Evolutionary conservation across 345 rosid species (phyloP), one percentile per base, ranked within the genome.

Genomic region (Lenwebbia sp.): DNA sequence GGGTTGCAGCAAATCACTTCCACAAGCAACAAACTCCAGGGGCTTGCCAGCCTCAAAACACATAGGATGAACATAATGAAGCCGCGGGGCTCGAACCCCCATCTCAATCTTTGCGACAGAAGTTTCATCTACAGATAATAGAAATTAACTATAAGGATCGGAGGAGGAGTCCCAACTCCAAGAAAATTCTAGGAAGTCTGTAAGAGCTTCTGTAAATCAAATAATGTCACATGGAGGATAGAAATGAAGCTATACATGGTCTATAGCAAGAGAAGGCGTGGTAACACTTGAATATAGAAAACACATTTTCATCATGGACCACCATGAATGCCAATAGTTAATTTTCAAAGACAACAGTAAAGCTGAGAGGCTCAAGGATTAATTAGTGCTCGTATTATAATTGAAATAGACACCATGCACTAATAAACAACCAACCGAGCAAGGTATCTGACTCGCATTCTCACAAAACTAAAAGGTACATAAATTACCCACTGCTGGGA

Each of bases 11-110:
- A 96, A 90, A 90, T 95, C 95, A 85, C 92, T 92, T 87, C 99
- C 99, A 86, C 99, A 96, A 85, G 93, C 96, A 91, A 95, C 87
- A 85, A 97, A 90, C 88, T 97, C 98, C 78, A 96, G 90, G 60
- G 99, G 98, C 88, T 92, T 94, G 87, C 99, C 99, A 87, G 98
- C 98, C 94, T 95, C 99, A 91, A 97, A 96, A 91, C 92, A 95
- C 85, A 89, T 88, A 78, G 99, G 99, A 89, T 94, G 91, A 88
- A 97, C 95, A 91, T 89, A 94, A 87, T 95, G 98, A 91, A 96
- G 98, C 88, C 90, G 92, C 5, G 99, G 99, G 37, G 94, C 91
- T 75, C 49, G 92, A 84, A 90, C 85, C 89, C 92, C 89, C 85
- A 86, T 88, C 87, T 93, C 90, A 82, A 94, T 90, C 92, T 92